phyloP scores from a whole-genome alignment of 495 filamentous ascomycete species.

The Evansstolkia leycettana region DNA sequence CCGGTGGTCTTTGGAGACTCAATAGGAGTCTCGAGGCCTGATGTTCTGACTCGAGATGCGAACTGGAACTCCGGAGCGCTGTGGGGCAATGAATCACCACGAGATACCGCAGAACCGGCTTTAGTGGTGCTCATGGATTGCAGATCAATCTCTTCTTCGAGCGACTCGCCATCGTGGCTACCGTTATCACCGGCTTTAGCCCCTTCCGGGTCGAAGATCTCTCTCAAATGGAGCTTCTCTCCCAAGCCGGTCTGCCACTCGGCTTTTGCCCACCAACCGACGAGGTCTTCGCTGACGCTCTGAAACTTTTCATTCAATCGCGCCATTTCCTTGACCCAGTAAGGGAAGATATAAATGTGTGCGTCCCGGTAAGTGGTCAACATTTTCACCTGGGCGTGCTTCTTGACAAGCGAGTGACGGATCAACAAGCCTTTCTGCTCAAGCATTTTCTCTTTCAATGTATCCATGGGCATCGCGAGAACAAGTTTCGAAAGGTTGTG shows the following conservation, averaged over 20 bases:
- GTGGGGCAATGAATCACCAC: background rate
- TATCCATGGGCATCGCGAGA: slow-evolving; percentile 69
- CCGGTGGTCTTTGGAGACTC: slow-evolving; percentile 7
- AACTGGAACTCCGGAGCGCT: slow-evolving; percentile 16
- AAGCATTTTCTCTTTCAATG: slow-evolving; percentile 66
- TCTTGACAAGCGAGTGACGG: slow-evolving; percentile 56
- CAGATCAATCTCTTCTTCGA: slow-evolving; percentile 53
- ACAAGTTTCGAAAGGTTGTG: slow-evolving; percentile 54
- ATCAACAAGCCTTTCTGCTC: slow-evolving; percentile 57
- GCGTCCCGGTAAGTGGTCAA: slow-evolving; percentile 72
- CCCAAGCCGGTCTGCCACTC: slow-evolving; percentile 75
- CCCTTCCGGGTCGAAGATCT: slow-evolving; percentile 41
- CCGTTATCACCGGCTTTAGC: slow-evolving; percentile 21
- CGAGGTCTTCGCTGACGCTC: slow-evolving; percentile 78
- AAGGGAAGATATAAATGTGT: slow-evolving; percentile 85
- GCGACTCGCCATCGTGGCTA: slow-evolving; percentile 28
- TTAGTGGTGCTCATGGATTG: slow-evolving; percentile 44
- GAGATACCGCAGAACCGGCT: background rate
- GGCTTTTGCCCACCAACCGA: slow-evolving; percentile 92
- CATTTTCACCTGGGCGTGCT: slow-evolving; percentile 63
- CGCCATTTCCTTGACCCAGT: slow-evolving; percentile 81
- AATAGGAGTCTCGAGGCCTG: slow-evolving; percentile 4
- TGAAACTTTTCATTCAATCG: slow-evolving; percentile 66
- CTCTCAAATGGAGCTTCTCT: slow-evolving; percentile 59
- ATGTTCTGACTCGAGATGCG: slow-evolving; percentile 30